A percentile compares a stretch with the other conserved stretches of the same genome.
Evolutionary conservation across 257 asterid species (phyloP).

Genomic region (Nicotiana undulata): DNA sequence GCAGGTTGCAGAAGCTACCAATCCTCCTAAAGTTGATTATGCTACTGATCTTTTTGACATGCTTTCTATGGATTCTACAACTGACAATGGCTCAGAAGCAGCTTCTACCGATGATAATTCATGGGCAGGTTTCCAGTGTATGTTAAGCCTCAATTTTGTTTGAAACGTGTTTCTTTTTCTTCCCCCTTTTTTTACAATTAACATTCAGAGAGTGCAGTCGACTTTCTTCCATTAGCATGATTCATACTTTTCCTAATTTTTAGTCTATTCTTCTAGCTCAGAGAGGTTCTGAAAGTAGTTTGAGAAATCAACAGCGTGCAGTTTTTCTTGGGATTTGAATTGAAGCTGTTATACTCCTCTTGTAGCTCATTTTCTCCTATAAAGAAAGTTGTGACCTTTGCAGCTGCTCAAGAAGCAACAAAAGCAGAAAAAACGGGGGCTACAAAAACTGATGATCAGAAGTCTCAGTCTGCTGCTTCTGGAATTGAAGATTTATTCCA

Average conservation of each 20-base stretch:
- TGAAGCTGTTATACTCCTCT: background rate
- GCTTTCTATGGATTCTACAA: slow-evolving; percentile 70
- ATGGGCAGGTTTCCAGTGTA: slow-evolving; percentile 98
- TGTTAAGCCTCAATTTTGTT: slow-evolving; percentile 20
- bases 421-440: slow-evolving; percentile 35
- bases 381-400: slow-evolving; percentile 18
- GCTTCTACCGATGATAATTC: slow-evolving; percentile 58
- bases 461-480: slow-evolving; percentile 43
- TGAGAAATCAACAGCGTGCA: background rate
- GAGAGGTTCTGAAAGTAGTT: background rate
- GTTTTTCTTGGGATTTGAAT: background rate
- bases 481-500: slow-evolving; percentile 78
- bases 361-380: background rate
- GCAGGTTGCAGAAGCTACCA: slow-evolving; percentile 35
- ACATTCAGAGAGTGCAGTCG: background rate
- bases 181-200: background rate
- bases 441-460: slow-evolving; percentile 31
- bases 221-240: background rate
- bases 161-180: background rate
- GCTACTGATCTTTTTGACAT: slow-evolving; percentile 89
- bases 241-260: background rate
- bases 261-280: background rate
- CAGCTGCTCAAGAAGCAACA: slow-evolving; percentile 73
- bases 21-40: slow-evolving; percentile 73
- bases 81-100: slow-evolving; percentile 46